These are phyloP conservation scores for Cucurbita moschata DNA, from an alignment of 306 rosid genomes.

Conservation along the genomic window DNA sequence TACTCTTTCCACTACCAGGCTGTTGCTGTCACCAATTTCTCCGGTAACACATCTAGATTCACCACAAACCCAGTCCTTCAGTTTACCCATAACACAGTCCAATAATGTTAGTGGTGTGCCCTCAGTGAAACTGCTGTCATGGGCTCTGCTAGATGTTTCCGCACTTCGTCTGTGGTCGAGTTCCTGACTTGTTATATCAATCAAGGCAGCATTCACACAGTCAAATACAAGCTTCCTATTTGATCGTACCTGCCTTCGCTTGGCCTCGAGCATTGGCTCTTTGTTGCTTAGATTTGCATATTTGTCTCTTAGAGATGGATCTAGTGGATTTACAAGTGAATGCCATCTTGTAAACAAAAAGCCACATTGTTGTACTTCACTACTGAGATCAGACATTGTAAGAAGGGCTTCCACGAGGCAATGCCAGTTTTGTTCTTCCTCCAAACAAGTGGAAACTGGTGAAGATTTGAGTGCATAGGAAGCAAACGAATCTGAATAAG, in stretches of 20 bases:
- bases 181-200: slow-evolving; percentile 40
- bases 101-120: slow-evolving; percentile 25
- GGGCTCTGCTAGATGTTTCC: slow-evolving; percentile 21
- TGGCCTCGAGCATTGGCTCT: slow-evolving; percentile 53
- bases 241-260: slow-evolving; percentile 61
- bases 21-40: slow-evolving; percentile 45
- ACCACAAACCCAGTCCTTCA: slow-evolving; percentile 50
- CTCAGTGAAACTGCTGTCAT: slow-evolving; percentile 17
- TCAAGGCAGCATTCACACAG: slow-evolving; percentile 42
- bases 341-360: slow-evolving; percentile 36
- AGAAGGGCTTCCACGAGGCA: slow-evolving; percentile 50
- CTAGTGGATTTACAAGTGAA: slow-evolving; percentile 64
- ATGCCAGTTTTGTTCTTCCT: slow-evolving; percentile 61
- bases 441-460: slow-evolving; percentile 26
- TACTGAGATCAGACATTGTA: slow-evolving; percentile 48
- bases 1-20: slow-evolving; percentile 60
- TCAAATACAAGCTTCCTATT: slow-evolving; percentile 74
- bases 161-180: slow-evolving; percentile 13
- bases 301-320: slow-evolving; percentile 71
- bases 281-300: slow-evolving; percentile 30
- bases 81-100: slow-evolving; percentile 51
- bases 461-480: slow-evolving; percentile 39
- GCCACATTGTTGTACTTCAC: slow-evolving; percentile 21
- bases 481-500: slow-evolving; percentile 37
- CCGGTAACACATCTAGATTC: slow-evolving; percentile 39